Base-by-base conservation (phyloP, 1,139 yeast species). In the Saccharomyces hybrid region DNA sequence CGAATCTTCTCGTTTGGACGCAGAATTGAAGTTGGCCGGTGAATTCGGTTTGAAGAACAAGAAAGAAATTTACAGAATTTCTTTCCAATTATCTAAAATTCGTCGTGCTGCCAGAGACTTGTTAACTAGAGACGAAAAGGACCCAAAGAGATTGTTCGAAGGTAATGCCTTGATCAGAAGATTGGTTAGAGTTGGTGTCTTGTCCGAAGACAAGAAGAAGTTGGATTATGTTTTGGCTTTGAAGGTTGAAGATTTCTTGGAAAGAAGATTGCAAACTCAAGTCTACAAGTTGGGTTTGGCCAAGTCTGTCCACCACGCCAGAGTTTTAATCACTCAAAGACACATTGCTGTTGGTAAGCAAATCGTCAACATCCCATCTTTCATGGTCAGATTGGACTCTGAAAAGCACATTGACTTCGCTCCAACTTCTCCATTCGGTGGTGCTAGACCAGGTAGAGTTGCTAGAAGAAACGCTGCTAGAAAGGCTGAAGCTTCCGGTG, bases 301-400 rank as follows among this genome's bases (percentile, higher is more conserved):
- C 75, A 93, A 95, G 83, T 91, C 98, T 72, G 88, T 93, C 74
- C 99, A 93, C 86, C 99, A 93, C 83, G 99, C 99, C 69, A 93
- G 99, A 86, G 96, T 93, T 68, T 87, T 93, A 80, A 93, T 93
- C 75, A 77, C 95, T 70, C 99, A 93, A 84, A 89, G 97, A 85
- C 99, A 93, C 86, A 93, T 93, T 78, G 96, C 98, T 74, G 99
- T 93, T 77, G 99, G 99, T 81, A 93, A 93, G 88, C 99, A 93
- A 83, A 84, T 90, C 70, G 99, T 93, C 78, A 88, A 86, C 82
- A 88, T 93, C 69, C 98, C 99, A 79, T 91, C 98, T 66, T 93
- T 93, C 93, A 88, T 91, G 84, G 99, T 93, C 67, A 95, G 99
- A 84, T 87, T 93, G 78, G 99, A 93, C 82, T 91, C 99, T 69